A percentile compares a stretch with the other conserved stretches of the same genome.
Evolutionary conservation across 1,284 basidiomycete species (phyloP).

Genomic region (Naganishia albida): DNA sequence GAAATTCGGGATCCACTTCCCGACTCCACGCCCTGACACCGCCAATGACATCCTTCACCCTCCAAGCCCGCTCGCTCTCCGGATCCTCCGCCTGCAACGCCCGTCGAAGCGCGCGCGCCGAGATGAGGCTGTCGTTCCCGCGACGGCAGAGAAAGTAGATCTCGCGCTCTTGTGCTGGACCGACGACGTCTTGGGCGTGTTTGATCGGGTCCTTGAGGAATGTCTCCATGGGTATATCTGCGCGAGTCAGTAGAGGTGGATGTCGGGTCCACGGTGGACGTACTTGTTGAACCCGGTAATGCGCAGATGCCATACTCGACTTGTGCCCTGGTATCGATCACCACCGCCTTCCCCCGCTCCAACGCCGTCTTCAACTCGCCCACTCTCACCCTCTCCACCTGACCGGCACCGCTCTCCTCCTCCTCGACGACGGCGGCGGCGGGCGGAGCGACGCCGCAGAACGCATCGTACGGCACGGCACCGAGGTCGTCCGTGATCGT

Average conservation of each 20-base stretch:
- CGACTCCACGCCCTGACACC: constrained; percentile 75
- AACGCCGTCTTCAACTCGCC: constrained; percentile 23
- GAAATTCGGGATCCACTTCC: constrained; percentile 71
- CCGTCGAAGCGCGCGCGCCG: constrained; percentile 65
- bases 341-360: constrained; percentile 22
- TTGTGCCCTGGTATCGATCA: constrained; percentile 81
- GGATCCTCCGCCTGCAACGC: constrained; percentile 38
- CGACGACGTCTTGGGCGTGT: background rate
- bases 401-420: constrained; percentile 38
- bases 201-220: constrained; percentile 41
- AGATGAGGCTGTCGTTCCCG: constrained; percentile 91
- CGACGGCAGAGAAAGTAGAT: constrained; percentile 76
- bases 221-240: constrained; percentile 48
- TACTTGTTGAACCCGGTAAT: constrained; percentile 73
- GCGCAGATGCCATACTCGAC: constrained; percentile 86
- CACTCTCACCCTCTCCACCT: constrained; percentile 44
- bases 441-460: constrained; percentile 63
- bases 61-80: constrained; percentile 30
- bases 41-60: constrained; percentile 71
- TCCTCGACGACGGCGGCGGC: no score
- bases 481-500: constrained; percentile 41
- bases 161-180: constrained; percentile 39
- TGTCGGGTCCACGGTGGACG: constrained; percentile 42
- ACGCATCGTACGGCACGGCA: constrained; percentile 67
- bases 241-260: no score